phyloP scores from a whole-genome alignment of 1,139 yeast species.

The Kluyveromyces marxianus region DNA sequence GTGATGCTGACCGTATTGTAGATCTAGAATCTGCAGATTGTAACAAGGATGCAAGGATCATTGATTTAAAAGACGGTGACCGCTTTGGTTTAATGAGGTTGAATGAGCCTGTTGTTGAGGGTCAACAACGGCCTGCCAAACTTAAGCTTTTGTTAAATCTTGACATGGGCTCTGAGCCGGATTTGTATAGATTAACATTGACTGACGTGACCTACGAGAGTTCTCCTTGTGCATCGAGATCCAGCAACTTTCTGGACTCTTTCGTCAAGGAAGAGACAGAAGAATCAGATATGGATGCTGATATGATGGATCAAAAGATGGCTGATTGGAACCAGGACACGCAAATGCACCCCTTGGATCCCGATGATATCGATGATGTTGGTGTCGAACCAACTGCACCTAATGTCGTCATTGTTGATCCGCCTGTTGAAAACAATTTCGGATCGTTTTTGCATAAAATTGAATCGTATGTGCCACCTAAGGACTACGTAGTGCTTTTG shows the following conservation, averaged over 20 bases:
- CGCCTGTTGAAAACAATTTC: too few relatives aligned
- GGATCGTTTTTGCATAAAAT: too few relatives aligned
- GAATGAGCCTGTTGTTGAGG: constrained; percentile 6
- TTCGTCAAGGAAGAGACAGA: background rate
- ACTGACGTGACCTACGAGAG: constrained; percentile 9
- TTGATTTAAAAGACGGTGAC: constrained; percentile 22
- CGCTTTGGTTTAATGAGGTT: constrained; percentile 18
- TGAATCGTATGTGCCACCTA: too few relatives aligned
- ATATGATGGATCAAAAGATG: background rate
- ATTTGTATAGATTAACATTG: constrained; percentile 4
- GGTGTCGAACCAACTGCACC: background rate
- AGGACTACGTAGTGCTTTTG: too few relatives aligned
- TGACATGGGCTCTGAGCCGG: background rate
- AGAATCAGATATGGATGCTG: background rate
- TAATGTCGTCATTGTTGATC: background rate
- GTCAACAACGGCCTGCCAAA: constrained; percentile 12
- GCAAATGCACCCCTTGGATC: background rate
- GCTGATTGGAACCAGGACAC: background rate
- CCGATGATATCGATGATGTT: background rate
- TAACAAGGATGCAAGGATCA: constrained; percentile 8
- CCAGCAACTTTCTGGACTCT: constrained; percentile 1
- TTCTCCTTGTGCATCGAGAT: constrained; percentile 10
- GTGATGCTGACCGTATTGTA: constrained; percentile 20
- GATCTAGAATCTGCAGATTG: constrained; percentile 16
- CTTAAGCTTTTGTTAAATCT: constrained; percentile 7